These are phyloP conservation scores for Thermomyces lanuginosus DNA, from an alignment of 2,329 filamentous ascomycete species.

Conservation along the genomic window DNA sequence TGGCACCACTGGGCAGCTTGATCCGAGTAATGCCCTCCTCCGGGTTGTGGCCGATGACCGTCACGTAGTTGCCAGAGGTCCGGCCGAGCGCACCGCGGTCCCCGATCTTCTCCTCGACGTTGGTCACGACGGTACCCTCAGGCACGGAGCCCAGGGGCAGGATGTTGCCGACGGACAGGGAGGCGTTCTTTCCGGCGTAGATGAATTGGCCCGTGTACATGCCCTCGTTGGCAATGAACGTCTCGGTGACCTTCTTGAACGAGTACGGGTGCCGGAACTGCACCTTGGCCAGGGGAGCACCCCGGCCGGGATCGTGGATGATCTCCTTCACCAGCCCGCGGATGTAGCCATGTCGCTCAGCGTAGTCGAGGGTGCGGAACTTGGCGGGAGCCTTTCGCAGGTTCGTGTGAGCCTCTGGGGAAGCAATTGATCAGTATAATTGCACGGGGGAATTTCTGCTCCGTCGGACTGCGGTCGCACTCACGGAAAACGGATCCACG, in stretches of 20 bases:
- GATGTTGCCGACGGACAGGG: constrained; percentile 92
- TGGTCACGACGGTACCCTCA: constrained; percentile 97
- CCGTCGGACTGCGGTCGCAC: constrained; percentile 37
- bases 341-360: constrained; percentile 94
- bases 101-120: constrained; percentile 97
- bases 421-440: constrained; percentile 19
- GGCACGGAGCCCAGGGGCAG: constrained; percentile 87
- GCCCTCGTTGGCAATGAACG: constrained; percentile 99
- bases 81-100: constrained; percentile 92
- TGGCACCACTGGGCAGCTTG: constrained; percentile 97
- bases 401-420: constrained; percentile 60
- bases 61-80: constrained; percentile 99
- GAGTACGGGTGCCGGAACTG: constrained; percentile 95
- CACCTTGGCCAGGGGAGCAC: constrained; percentile 93
- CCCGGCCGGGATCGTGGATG: constrained; percentile 96
- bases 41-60: constrained; percentile 91
- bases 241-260: constrained; percentile 96
- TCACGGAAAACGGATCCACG: constrained; percentile 62
- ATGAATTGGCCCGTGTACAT: constrained; percentile 99
- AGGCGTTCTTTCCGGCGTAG: constrained; percentile 98
- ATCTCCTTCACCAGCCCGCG: constrained; percentile 97
- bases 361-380: constrained; percentile 93
- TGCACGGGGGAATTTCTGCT: no score
- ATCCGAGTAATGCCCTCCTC: constrained; percentile 99
- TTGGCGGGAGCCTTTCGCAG: constrained; percentile 90